Base-by-base conservation (phyloP, 805 yeast species). In the Priceomyces castillae region DNA sequence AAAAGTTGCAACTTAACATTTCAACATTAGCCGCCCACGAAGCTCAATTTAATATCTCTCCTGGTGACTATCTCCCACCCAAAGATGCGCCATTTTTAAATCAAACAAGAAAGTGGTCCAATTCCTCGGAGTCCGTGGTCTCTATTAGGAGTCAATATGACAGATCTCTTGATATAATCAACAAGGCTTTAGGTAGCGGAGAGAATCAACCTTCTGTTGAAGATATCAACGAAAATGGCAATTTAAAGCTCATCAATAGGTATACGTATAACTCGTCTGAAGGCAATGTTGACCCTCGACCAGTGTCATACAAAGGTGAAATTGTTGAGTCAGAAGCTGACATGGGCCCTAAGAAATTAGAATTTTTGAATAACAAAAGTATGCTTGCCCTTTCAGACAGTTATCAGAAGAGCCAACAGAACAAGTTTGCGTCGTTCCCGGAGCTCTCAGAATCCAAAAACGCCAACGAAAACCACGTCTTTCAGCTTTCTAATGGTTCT, bases 401-500 rank as follows among this genome's bases (percentile, higher is more conserved):
- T 14, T 41, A 37, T 23, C 46, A 37, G 33, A 30, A n/a, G 3
- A 20, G 43, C 4, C 41, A 44, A 23, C 36, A 42, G 25, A 42
- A 43, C 12, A 41, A 43, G 25, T 51, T 41, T 31, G 28, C 49
- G 10, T 54, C 58, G 1, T 53, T 52, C 9, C 54, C 59, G 7
- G 51, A 56, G 30, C 44, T 56, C 10, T 41, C 49, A 3, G 30
- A 40, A 28, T 18, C 42, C 7, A 37, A 31, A 16, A 37, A 38
- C 14, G 38, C 17, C 11, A 34, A 37, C 14, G 22, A 36, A 11
- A 35, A 37, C 9, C 33, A 34, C 7, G 18, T 58, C 7, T 58
- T 54, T 42, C 47, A 50, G 35, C 42, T 54, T 26, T 45, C 59
- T 1, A 42, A 56, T 37, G 74, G 73, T 3, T 69, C 75, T 30